These are phyloP conservation scores for Epichloe baconii DNA, from an alignment of 2,329 filamentous ascomycete genomes.

Conservation along the genomic window DNA sequence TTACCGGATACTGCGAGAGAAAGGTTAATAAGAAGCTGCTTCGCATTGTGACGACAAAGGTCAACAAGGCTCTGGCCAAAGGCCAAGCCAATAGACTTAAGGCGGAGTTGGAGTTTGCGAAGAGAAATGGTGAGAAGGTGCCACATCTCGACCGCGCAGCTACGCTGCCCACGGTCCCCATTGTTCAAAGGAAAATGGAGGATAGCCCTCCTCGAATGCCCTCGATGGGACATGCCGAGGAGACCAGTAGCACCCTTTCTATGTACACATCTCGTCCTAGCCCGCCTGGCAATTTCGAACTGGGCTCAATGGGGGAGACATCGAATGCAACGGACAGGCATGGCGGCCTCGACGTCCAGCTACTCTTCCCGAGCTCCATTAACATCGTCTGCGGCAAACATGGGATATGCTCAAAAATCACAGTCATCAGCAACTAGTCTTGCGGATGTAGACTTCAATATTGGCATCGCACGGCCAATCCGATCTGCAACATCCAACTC, in stretches of 20 bases:
- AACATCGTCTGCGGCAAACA: constrained; percentile 43
- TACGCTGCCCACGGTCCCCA: constrained; percentile 52
- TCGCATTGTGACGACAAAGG: constrained; percentile 72
- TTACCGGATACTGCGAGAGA: constrained; percentile 76
- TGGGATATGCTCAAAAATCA: constrained; percentile 35
- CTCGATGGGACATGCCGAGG: constrained; percentile 45
- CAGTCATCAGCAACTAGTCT: constrained; percentile 25
- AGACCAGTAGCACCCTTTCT: constrained; percentile 48
- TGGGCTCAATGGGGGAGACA: constrained; percentile 39
- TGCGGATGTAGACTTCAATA: constrained; percentile 13
- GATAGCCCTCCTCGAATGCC: constrained; percentile 46
- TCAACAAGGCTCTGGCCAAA: constrained; percentile 77
- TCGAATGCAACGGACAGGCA: constrained; percentile 34
- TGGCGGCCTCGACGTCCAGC: constrained; percentile 44
- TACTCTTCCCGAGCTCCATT: constrained; percentile 53
- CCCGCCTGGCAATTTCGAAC: constrained; percentile 40
- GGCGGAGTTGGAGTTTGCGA: constrained; percentile 35
- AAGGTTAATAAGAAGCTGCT: constrained; percentile 82
- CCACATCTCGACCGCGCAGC: constrained; percentile 40
- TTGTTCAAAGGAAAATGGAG: constrained; percentile 18
- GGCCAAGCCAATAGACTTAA: constrained; percentile 50
- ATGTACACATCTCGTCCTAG: constrained; percentile 47
- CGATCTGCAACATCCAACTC: constrained; percentile 24
- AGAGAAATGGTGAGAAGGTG: constrained; percentile 37
- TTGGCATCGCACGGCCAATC: constrained; percentile 14